Evolutionary conservation across 495 filamentous ascomycete genomes (phyloP), one percentile per base, ranked within the genome.

Genomic region (Xylaria telfairii): DNA sequence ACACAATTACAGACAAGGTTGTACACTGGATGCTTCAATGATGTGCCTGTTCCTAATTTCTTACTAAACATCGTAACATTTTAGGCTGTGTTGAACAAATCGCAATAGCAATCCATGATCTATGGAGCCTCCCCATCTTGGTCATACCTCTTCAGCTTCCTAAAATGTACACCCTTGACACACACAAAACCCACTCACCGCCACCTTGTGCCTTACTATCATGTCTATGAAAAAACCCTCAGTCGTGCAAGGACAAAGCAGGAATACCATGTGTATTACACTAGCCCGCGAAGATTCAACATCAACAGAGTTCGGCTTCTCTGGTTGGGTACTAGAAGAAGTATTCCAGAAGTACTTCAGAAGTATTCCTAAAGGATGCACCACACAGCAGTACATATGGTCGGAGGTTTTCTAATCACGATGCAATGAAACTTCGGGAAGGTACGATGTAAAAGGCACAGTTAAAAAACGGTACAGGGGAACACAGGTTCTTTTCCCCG

Each of bases 1-100:
- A 53, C 17, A 64, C 10, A 47, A 64, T 54, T 44, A 17, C 21
- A 54, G 57, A 46, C 24, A 32, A 41, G 15, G 46, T 69, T 32
- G 13, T 47, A 49, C 26, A 34, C 28, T 47, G 17, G 9, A 15
- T 60, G 37, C 24, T 26, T 49, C 26, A 57, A 17, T 9, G 2
- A 19, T 24, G 21, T 46, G 41, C 28, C 12, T 68, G 32, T 42
- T 39, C 30, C 15, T 12, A 42, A 42, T 21, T 9, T 28, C 37
- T 10, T 28, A 28, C 24, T 26, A 62, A 10, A 10, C 8, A 41
- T 37, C n/a, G n/a, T n/a, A n/a, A 34, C 32, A 59, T 37, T 21
- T 37, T 34, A 37, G n/a, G 56, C 56, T 9, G 15, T 37, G 17
- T n/a, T 37, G 17, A 9, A 59, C 30, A n/a, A 59, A 21, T 37